Conservation (phyloP, 768 basidiomycete species). For the Phanerodontia chrysosporium region DNA sequence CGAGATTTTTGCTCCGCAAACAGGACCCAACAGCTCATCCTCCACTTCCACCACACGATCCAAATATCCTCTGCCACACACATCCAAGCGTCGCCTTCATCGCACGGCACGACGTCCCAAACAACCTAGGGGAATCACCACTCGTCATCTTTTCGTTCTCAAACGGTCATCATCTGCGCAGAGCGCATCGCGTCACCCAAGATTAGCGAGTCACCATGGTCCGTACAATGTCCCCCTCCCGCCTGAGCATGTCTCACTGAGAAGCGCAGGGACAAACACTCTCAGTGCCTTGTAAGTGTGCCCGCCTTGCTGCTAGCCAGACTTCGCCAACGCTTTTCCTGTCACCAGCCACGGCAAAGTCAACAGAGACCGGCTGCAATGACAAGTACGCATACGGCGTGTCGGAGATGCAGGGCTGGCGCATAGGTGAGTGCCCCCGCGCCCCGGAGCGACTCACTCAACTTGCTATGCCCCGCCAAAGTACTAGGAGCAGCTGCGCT, state of each 20-base stretch:
- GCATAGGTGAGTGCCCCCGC: slow-evolving; percentile 72
- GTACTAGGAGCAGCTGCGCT: neutral
- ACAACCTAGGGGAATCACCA: neutral
- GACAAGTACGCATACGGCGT: slow-evolving; percentile 69
- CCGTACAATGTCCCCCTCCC: neutral
- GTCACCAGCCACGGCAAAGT: slow-evolving; percentile 73
- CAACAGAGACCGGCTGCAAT: slow-evolving; percentile 69
- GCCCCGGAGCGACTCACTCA: neutral
- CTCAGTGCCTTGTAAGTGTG: slow-evolving; percentile 22
- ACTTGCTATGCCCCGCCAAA: slow-evolving; percentile 1
- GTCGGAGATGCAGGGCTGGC: slow-evolving; percentile 99
- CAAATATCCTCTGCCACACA: neutral
- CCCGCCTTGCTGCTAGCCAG: neutral
- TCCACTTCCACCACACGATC: slow-evolving; percentile 21
- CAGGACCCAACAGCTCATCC: slow-evolving; percentile 24
- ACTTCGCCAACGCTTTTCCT: neutral
- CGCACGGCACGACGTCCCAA: neutral
- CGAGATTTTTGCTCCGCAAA: slow-evolving; percentile 23
- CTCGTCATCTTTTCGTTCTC: neutral
- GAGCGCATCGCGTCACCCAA: neutral
- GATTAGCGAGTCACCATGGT: slow-evolving; percentile 5
- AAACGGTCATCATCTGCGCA: neutral
- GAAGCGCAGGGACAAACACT: slow-evolving; percentile 25
- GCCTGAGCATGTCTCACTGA: neutral
- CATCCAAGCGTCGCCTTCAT: neutral